Conservation (phyloP, 2,329 filamentous ascomycete species). For the Amauroascus niger region DNA sequence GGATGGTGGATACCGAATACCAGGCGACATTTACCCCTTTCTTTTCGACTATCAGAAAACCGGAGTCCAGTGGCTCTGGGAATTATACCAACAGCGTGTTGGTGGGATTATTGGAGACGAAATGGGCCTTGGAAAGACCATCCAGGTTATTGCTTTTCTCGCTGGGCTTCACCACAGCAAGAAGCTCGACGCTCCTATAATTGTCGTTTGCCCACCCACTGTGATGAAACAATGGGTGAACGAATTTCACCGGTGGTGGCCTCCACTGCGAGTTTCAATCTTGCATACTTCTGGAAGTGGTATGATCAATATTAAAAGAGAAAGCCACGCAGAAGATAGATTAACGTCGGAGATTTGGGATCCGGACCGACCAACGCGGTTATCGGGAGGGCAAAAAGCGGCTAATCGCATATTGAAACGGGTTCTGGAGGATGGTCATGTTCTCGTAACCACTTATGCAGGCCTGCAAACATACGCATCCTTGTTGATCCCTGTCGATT, state of each 20-base stretch:
- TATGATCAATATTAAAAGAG: conserved; percentile 68
- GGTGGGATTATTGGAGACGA: conserved; percentile 95
- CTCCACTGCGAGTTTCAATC: conserved; percentile 91
- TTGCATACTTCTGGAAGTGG: conserved; percentile 91
- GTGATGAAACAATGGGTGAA: conserved; percentile 97
- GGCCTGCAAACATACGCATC: conserved; percentile 89
- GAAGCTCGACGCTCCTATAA: conserved; percentile 70
- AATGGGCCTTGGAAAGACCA: conserved; percentile 97
- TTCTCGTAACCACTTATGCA: conserved; percentile 90
- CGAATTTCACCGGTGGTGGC: conserved; percentile 98
- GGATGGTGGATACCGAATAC: conserved; percentile 66
- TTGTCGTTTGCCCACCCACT: conserved; percentile 87
- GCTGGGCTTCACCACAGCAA: conserved; percentile 88
- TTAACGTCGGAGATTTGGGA: conserved; percentile 50
- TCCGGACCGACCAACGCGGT: conserved; percentile 30
- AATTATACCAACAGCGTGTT: conserved; percentile 78
- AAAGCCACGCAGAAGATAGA: conserved; percentile 53
- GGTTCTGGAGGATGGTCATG: conserved; percentile 75
- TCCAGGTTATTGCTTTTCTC: conserved; percentile 69
- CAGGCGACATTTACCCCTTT: conserved; percentile 85
- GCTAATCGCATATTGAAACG: conserved; percentile 73
- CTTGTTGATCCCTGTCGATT: conserved; percentile 69
- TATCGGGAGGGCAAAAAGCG: conserved; percentile 50
- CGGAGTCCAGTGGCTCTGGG: conserved; percentile 90
- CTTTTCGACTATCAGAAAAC: conserved; percentile 97